Conservation (phyloP, 2,329 filamentous ascomycete genomes). For the Colletotrichum orchidophilum region DNA sequence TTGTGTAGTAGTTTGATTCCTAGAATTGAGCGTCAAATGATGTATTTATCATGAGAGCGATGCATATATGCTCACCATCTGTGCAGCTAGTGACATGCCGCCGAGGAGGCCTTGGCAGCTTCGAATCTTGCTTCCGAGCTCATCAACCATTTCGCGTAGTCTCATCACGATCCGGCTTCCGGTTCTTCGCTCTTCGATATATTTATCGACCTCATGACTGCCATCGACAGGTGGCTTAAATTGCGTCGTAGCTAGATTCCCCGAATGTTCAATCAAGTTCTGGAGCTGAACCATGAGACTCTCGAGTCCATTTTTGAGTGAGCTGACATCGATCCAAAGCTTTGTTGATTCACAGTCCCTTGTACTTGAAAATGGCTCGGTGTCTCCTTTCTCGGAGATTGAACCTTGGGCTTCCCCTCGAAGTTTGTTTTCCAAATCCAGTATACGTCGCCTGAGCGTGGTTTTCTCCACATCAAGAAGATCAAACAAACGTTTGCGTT, state of each 20-base stretch:
- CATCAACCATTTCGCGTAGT: not conserved
- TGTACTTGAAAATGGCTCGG: too few species aligned
- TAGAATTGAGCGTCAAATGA: not conserved
- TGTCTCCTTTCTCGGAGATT: too few species aligned
- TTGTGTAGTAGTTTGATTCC: not conserved
- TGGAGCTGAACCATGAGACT: not conserved
- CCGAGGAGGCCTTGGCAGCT: not conserved
- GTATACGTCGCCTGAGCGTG: not conserved
- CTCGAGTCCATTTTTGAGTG: not conserved
- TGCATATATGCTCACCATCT: not conserved
- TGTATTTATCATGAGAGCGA: too few species aligned
- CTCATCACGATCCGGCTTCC: not conserved
- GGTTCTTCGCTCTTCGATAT: not conserved
- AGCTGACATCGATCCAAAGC: not conserved
- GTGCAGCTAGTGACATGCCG: not conserved
- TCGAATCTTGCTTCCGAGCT: not conserved
- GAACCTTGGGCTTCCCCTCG: not conserved
- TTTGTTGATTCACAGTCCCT: not conserved
- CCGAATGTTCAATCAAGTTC: not conserved
- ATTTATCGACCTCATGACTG: not conserved
- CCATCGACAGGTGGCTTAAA: not conserved
- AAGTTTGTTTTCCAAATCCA: not conserved
- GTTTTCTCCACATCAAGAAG: not conserved
- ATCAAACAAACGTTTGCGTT: not conserved
- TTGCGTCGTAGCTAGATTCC: not conserved